Evolutionary conservation across 2,329 filamentous ascomycete genomes (phyloP), one percentile per base, ranked within the genome.

Genomic region (Fusarium brachygibbosum): DNA sequence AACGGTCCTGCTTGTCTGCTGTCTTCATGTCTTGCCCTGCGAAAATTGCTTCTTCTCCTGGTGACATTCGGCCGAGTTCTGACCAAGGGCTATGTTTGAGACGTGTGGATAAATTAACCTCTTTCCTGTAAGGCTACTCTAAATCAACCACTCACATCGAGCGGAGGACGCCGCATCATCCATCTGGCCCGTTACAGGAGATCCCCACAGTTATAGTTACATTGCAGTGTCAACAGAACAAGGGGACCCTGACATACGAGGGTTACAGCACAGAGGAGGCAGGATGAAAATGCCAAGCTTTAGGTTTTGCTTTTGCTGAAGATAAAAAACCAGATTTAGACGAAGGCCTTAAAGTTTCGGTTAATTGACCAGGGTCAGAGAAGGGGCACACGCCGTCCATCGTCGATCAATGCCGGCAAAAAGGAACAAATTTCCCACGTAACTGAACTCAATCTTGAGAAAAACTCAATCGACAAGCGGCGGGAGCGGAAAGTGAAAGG

Each of bases 221-320:
- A 40, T 51, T 40, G n/a, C 23, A 51, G 32, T 40, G 32, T 51
- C 48, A 51, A 49, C 29, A 14, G 4, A n/a, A 25, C 45, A 49
- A 23, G 45, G 34, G 31, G 32, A n/a, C 32, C 48, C 48, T 51
- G 32, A 3, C 11, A 19, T 28, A 17, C 19, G 23, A 51, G 48
- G 28, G 42, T 45, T 31, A 21, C 41, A 45, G n/a, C 12, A 12
- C 5, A 45, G n/a, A 51, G 37, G 48, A 32, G 42, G 34, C 34
- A 37, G 42, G 42, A 45, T 29, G 42, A 31, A 45, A 45, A 51
- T 51, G 48, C 48, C 48, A 51, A 51, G 34, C 23, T 19, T 19
- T 37, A 8, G 5, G 12, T 13, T 45, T 45, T 31, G 25, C 29
- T 45, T 25, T 45, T 45, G 25, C n/a, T 38, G 23, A 16, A 21